These are phyloP conservation scores for Glebionis coronaria DNA, from an alignment of 129 eudicot species.

Conservation along the genomic window DNA sequence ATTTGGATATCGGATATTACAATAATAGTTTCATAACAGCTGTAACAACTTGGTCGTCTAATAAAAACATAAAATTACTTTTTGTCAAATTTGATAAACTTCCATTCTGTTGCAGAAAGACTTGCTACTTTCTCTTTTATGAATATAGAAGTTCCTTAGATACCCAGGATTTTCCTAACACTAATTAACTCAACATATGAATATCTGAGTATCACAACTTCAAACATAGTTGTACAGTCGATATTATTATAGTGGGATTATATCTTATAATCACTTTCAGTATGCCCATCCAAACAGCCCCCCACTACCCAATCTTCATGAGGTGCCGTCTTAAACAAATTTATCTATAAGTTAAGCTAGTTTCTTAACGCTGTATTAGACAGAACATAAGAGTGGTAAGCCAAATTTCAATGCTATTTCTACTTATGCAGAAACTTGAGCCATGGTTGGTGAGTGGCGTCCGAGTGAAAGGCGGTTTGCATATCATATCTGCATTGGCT, in stretches of 20 bases:
- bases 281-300: neutral
- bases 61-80: too few relatives aligned
- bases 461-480: conserved; percentile 59
- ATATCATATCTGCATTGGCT: conserved; percentile 55
- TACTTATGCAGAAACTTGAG: conserved; percentile 67
- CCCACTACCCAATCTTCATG: neutral
- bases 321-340: neutral
- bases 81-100: too few relatives aligned
- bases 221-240: too few relatives aligned
- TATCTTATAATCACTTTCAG: neutral
- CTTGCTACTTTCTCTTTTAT: too few relatives aligned
- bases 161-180: too few relatives aligned
- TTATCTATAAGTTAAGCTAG: neutral
- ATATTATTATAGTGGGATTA: neutral
- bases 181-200: too few relatives aligned
- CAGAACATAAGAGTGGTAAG: neutral
- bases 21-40: too few relatives aligned
- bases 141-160: too few relatives aligned
- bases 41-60: too few relatives aligned
- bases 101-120: too few relatives aligned
- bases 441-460: conserved; percentile 76
- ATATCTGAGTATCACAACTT: too few relatives aligned
- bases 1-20: too few relatives aligned
- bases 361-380: neutral
- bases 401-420: neutral